A percentile compares a stretch with the other conserved stretches of the same genome.
Evolutionary conservation across 805 yeast genomes (phyloP).

Genomic region (Yamadazyma olivae): DNA sequence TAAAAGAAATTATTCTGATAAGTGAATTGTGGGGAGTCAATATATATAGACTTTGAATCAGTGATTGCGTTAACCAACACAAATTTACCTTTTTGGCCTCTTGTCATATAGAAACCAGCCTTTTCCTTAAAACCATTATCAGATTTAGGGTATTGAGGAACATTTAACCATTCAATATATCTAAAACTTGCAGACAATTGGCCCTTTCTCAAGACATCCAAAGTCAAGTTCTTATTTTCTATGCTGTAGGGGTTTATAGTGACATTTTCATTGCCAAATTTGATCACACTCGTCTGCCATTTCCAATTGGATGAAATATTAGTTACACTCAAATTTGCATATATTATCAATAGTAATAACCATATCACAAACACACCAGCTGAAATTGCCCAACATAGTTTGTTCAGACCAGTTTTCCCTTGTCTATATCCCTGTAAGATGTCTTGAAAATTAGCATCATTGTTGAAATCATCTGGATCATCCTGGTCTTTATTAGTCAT

Average conservation of each 20-base stretch:
- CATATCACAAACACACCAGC: conserved; percentile 3
- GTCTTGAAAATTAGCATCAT: conserved; percentile 20
- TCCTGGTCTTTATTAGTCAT: neutral
- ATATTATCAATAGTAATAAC: conserved; percentile 7
- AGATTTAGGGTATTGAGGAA: conserved; percentile 27
- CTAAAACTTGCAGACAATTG: conserved; percentile 14
- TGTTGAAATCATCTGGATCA: conserved; percentile 20
- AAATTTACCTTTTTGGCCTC: conserved; percentile 10
- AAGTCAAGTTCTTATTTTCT: conserved; percentile 23
- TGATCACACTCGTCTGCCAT: conserved; percentile 9
- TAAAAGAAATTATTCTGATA: conserved; percentile 40
- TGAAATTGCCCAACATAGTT: neutral
- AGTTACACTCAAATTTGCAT: conserved; percentile 9
- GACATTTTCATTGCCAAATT: conserved; percentile 25
- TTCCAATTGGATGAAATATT: conserved; percentile 2
- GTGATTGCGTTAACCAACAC: conserved; percentile 26
- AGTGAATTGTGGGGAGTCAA: conserved; percentile 30
- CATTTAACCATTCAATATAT: conserved; percentile 25
- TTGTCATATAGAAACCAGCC: conserved; percentile 31
- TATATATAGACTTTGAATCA: conserved; percentile 18
- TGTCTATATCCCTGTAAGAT: conserved; percentile 14
- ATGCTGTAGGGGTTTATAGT: conserved; percentile 29
- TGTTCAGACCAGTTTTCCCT: conserved; percentile 6
- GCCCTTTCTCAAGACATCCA: conserved; percentile 24
- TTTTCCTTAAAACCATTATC: neutral